Evolutionary conservation across 164 flowering plant genomes (phyloP).

Genomic region (Platanus orientalis): DNA sequence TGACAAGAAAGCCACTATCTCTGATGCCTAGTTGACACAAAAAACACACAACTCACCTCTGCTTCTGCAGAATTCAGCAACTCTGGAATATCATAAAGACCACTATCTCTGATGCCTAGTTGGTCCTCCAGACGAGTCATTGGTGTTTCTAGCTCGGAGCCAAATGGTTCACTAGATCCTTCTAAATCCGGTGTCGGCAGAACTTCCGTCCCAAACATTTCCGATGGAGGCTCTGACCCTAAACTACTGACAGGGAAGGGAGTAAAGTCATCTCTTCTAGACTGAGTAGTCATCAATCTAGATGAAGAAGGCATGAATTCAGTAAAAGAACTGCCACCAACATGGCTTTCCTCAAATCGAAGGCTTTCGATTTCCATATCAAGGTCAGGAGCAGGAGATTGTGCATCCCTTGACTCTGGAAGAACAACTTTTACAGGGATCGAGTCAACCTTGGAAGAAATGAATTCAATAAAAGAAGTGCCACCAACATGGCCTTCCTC

Average conservation of each 20-base stretch:
- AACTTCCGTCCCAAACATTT: slow-evolving; percentile 24
- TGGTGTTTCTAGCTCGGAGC: slow-evolving; percentile 42
- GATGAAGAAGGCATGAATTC: slow-evolving; percentile 28
- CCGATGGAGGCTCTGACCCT: slow-evolving; percentile 23
- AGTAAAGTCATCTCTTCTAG: slow-evolving; percentile 29
- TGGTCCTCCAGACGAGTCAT: slow-evolving; percentile 20
- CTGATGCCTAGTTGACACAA: too few species aligned
- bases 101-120: slow-evolving; percentile 15
- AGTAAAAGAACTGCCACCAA: slow-evolving; percentile 7
- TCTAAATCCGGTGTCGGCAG: slow-evolving; percentile 30
- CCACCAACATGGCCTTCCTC: slow-evolving; percentile 16
- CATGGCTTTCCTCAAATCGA: too few species aligned
- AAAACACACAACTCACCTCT: slow-evolving; percentile 38
- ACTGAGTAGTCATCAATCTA: slow-evolving; percentile 23
- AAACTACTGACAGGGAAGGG: slow-evolving; percentile 22
- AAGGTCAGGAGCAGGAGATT: too few species aligned
- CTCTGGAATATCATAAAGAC: slow-evolving; percentile 53
- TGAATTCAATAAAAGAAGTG: too few species aligned
- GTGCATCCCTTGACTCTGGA: too few species aligned
- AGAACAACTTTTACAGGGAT: too few species aligned
- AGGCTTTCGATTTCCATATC: too few species aligned
- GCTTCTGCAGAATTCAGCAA: slow-evolving; percentile 34
- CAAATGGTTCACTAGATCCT: slow-evolving; percentile 26
- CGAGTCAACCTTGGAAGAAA: too few species aligned
- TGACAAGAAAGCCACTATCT: too few species aligned